Conservation (phyloP, 148 eudicot genomes). For the Limonium bicolor region DNA sequence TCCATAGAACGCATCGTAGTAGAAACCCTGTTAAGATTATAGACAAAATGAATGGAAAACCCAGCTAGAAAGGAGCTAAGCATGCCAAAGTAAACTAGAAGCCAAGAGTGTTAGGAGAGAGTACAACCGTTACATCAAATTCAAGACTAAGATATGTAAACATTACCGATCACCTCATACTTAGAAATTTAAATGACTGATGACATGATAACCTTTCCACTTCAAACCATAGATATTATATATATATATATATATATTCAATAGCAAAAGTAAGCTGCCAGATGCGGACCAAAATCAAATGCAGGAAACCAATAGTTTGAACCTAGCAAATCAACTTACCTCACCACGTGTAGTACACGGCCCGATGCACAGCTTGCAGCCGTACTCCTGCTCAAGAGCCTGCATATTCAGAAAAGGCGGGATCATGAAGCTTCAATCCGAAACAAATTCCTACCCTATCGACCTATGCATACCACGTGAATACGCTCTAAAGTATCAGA, state of each 20-base stretch:
- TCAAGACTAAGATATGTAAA: background rate
- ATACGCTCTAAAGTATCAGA: background rate
- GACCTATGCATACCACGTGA: background rate
- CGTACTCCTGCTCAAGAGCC: slow-evolving; percentile 81
- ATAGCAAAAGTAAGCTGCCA: too few species aligned
- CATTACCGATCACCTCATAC: background rate
- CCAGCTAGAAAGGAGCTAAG: background rate
- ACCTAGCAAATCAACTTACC: slow-evolving; percentile 45
- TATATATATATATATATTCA: background rate
- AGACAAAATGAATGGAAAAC: too few species aligned
- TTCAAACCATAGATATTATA: too few species aligned
- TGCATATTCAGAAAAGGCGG: slow-evolving; percentile 5
- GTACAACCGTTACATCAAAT: background rate
- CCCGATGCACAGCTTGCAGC: slow-evolving; percentile 90
- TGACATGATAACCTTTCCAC: too few species aligned
- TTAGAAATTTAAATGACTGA: too few species aligned
- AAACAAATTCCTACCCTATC: background rate
- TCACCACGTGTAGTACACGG: slow-evolving; percentile 98
- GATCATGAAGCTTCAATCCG: slow-evolving; percentile 1
- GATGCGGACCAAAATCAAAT: too few species aligned
- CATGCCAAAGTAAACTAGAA: too few species aligned
- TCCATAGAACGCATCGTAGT: slow-evolving; percentile 93
- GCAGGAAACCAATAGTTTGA: too few species aligned
- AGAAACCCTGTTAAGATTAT: slow-evolving; percentile 71
- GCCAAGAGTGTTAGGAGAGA: too few species aligned